Evolutionary conservation across 2,329 filamentous ascomycete genomes (phyloP).

Genomic region (Xylaria sp.): DNA sequence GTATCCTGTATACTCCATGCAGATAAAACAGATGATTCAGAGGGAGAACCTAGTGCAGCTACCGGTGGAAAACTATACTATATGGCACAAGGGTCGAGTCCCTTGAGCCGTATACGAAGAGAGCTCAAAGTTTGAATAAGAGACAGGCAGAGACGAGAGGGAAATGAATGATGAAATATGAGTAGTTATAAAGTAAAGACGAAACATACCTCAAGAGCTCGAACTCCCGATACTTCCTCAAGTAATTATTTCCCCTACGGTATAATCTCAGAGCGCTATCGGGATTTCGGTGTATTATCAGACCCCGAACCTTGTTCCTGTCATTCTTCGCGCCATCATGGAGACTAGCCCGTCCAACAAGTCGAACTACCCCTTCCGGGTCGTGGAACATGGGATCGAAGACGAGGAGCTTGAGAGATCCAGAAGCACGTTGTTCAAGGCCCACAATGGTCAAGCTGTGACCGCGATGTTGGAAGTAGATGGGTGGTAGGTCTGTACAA

Average conservation of each 20-base stretch:
- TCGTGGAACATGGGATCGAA: slow-evolving; percentile 89
- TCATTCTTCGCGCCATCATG: slow-evolving; percentile 3
- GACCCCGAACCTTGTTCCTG: slow-evolving; percentile 49
- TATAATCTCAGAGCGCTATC: slow-evolving; percentile 75
- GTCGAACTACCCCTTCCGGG: slow-evolving; percentile 68
- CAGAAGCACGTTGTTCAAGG: slow-evolving; percentile 75
- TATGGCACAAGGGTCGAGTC: background rate
- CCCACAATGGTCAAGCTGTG: slow-evolving; percentile 94
- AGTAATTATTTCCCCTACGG: slow-evolving; percentile 73
- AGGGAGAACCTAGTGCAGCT: background rate
- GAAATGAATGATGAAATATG: background rate
- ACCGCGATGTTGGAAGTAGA: slow-evolving; percentile 90
- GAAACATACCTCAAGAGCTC: slow-evolving; percentile 76
- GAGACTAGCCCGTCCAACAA: slow-evolving; percentile 58
- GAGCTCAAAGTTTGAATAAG: background rate
- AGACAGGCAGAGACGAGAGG: background rate
- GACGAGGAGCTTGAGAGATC: slow-evolving; percentile 77
- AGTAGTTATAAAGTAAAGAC: background rate
- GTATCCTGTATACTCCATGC: background rate
- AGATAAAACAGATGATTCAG: too few species aligned
- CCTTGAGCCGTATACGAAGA: background rate
- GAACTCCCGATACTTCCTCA: slow-evolving; percentile 79
- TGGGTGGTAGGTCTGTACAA: slow-evolving; percentile 78
- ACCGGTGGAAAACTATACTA: background rate
- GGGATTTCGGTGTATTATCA: slow-evolving; percentile 57